Conservation (phyloP, 768 basidiomycete genomes). For the Lentinula guzmanii region DNA sequence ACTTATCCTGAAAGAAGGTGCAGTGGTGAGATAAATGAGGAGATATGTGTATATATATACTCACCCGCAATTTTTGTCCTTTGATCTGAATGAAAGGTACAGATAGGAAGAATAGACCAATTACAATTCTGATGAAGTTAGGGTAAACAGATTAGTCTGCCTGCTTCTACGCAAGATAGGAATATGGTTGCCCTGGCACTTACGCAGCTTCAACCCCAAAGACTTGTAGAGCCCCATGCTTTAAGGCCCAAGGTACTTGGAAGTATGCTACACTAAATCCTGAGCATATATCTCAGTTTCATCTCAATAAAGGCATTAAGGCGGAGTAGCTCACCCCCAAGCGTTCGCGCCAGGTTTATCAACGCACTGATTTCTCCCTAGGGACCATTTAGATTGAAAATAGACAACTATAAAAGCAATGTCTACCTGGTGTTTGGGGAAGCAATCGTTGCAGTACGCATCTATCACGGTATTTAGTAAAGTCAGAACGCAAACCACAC, state of each 20-base stretch:
- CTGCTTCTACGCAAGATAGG: not conserved
- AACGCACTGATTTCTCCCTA: constrained; percentile 61
- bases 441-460: constrained; percentile 45
- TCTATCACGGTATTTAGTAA: constrained; percentile 25
- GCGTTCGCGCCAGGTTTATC: constrained; percentile 47
- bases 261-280: constrained; percentile 63
- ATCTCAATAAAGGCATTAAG: not conserved
- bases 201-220: constrained; percentile 60
- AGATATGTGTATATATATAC: constrained; percentile 9
- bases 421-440: constrained; percentile 35
- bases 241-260: constrained; percentile 59
- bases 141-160: not conserved
- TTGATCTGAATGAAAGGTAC: constrained; percentile 47
- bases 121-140: constrained; percentile 32
- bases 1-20: not conserved
- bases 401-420: not conserved
- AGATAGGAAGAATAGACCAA: constrained; percentile 42
- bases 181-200: constrained; percentile 14
- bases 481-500: not conserved
- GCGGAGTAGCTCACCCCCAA: constrained; percentile 34
- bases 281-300: constrained; percentile 5
- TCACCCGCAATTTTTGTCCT: constrained; percentile 39
- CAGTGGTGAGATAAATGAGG: not conserved
- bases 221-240: constrained; percentile 54
- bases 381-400: not conserved